Conservation (phyloP, 176 grass and related monocot species). For the Sorghum bicolor region DNA sequence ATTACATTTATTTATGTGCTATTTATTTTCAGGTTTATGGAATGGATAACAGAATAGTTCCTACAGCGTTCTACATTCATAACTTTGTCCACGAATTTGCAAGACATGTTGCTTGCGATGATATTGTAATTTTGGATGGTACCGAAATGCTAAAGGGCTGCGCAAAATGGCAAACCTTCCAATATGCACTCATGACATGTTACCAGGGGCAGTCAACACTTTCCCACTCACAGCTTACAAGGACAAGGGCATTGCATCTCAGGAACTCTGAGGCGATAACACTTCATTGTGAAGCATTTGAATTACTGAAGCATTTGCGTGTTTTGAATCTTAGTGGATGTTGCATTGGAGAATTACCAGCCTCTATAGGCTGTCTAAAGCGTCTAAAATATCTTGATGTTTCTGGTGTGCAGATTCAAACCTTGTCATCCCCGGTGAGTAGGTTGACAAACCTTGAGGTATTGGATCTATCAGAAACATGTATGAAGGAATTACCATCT, state of each 20-base stretch:
- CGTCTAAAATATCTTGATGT: constrained; percentile 46
- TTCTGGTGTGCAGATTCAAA: constrained; percentile 13
- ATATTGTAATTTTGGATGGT: constrained; percentile 29
- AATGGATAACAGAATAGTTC: background rate
- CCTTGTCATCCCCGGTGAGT: constrained; percentile 19
- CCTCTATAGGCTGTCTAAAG: constrained; percentile 26
- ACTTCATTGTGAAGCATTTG: constrained; percentile 14
- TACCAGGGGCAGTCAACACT: background rate
- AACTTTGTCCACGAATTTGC: constrained; percentile 35
- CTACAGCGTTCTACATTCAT: constrained; percentile 23
- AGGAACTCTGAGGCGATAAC: background rate
- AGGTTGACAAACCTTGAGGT: constrained; percentile 31
- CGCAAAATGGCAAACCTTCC: background rate
- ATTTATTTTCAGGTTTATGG: background rate
- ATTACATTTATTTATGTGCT: background rate
- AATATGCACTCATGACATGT: constrained; percentile 22
- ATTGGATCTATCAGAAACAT: constrained; percentile 43
- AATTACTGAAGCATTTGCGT: constrained; percentile 24
- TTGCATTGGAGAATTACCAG: constrained; percentile 13
- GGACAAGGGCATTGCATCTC: constrained; percentile 29
- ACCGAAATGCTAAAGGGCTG: background rate
- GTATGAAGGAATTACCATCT: constrained; percentile 8
- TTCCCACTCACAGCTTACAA: background rate
- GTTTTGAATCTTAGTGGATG: constrained; percentile 42
- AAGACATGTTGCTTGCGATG: constrained; percentile 29